phyloP scores from a whole-genome alignment of 257 asterid species.

The Solanum chilense region DNA sequence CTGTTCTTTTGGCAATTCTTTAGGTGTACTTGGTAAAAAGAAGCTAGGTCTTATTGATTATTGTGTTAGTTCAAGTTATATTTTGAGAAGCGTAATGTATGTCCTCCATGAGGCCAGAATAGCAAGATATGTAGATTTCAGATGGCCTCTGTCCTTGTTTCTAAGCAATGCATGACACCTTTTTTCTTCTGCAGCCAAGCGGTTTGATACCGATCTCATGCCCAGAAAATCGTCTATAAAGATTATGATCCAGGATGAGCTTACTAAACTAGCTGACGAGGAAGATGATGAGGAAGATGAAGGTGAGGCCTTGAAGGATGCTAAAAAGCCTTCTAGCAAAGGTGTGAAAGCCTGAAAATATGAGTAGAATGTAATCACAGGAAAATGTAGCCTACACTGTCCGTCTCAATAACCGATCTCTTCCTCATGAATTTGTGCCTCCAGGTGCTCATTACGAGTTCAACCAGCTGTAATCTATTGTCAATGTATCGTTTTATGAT shows the following conservation, averaged over 20 bases:
- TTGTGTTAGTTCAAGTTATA: background rate
- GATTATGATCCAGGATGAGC: slow-evolving; percentile 88
- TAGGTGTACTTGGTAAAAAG: background rate
- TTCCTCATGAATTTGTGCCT: slow-evolving; percentile 3
- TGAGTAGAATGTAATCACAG: background rate
- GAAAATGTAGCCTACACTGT: background rate
- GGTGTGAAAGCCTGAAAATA: slow-evolving; percentile 37
- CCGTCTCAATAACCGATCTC: background rate
- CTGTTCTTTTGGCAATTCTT: background rate
- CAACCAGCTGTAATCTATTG: slow-evolving; percentile 18
- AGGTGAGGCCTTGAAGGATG: slow-evolving; percentile 21
- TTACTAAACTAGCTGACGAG: slow-evolving; percentile 69
- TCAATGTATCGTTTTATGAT: background rate
- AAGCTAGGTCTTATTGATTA: background rate
- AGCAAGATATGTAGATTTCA: background rate
- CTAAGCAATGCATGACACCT: background rate
- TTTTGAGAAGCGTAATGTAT: background rate
- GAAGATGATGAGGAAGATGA: slow-evolving; percentile 48
- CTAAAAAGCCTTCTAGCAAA: slow-evolving; percentile 17
- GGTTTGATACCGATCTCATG: slow-evolving; percentile 42
- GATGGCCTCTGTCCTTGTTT: background rate
- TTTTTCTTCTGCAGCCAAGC: slow-evolving; percentile 36
- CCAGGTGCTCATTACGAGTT: background rate
- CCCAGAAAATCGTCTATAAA: slow-evolving; percentile 48
- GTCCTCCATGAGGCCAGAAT: background rate